Evolutionary conservation across 73 alveolate genomes (phyloP).

Genomic region (Tetrahymena thermophila): DNA sequence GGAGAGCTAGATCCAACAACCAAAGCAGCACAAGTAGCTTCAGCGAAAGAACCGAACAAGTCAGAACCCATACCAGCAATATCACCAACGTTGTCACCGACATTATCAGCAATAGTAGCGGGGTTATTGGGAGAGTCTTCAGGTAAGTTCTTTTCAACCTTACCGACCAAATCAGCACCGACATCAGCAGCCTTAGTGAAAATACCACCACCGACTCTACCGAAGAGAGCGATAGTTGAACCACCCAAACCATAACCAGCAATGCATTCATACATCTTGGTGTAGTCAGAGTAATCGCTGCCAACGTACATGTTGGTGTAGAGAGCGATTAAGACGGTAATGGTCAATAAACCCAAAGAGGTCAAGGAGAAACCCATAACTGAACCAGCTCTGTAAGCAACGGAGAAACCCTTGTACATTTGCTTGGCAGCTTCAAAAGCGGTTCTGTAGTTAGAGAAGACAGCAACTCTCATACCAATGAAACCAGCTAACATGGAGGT

Average conservation of each 20-base stretch:
- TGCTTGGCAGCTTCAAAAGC: conserved; percentile 57
- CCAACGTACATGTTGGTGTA: conserved; percentile 52
- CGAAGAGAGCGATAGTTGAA: conserved; percentile 87
- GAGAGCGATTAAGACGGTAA: conserved; percentile 46
- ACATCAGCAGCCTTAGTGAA: conserved; percentile 96
- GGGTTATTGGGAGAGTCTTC: conserved; percentile 93
- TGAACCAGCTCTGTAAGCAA: conserved; percentile 77
- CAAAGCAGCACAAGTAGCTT: conserved; percentile 90
- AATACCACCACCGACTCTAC: conserved; percentile 97
- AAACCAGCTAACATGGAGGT: conserved; percentile 64
- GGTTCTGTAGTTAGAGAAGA: conserved; percentile 63
- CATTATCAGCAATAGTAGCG: conserved; percentile 97
- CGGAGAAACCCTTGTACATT: conserved; percentile 66
- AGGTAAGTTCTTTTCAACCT: conserved; percentile 73
- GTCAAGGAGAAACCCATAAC: conserved; percentile 74
- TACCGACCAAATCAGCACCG: conserved; percentile 91
- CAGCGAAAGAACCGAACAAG: conserved; percentile 95
- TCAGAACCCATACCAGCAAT: conserved; percentile 98
- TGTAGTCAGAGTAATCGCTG: conserved; percentile 38
- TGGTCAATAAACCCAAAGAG: conserved; percentile 54
- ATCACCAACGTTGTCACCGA: conserved; percentile 95
- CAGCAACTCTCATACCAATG: conserved; percentile 83
- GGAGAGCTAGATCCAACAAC: conserved; percentile 82
- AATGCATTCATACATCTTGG: conserved; percentile 64
- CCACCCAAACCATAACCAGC: conserved; percentile 97